A percentile compares a stretch with the other conserved stretches of the same genome.
Evolutionary conservation across 2,329 filamentous ascomycete species (phyloP).

Genomic region (Botrytis fragariae): DNA sequence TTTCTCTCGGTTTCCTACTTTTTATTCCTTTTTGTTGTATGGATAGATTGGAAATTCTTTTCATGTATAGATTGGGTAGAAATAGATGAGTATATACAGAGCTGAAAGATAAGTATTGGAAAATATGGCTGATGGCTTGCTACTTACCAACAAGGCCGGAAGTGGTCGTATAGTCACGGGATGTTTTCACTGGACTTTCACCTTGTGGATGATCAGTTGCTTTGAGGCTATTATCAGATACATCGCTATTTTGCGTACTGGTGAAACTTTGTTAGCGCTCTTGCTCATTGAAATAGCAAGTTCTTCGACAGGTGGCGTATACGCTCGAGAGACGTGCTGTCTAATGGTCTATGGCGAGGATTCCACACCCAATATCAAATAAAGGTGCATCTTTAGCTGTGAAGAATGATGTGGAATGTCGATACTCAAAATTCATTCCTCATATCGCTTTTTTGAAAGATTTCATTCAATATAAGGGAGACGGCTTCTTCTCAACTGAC

Average conservation of each 20-base stretch:
- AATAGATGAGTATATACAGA: not conserved
- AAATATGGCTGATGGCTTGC: accelerated
- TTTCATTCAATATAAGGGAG: not conserved
- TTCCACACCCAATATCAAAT: not conserved
- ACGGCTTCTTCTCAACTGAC: not conserved
- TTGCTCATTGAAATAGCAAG: accelerated
- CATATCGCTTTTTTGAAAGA: accelerated
- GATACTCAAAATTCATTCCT: not conserved
- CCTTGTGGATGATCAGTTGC: accelerated
- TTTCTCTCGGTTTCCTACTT: not conserved
- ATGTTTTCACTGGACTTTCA: not conserved
- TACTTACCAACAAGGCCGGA: accelerated
- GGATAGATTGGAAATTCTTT: accelerated
- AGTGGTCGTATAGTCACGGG: not conserved
- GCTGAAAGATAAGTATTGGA: not conserved
- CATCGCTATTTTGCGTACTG: not conserved
- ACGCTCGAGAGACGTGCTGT: accelerated
- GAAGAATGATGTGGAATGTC: too few species aligned
- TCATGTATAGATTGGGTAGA: accelerated
- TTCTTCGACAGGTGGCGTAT: not conserved
- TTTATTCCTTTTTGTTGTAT: not conserved
- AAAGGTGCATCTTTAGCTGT: not conserved
- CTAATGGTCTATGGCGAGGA: not conserved
- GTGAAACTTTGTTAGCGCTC: not conserved
- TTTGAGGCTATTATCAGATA: too few species aligned